A percentile compares a stretch with the other conserved stretches of the same genome.
Evolutionary conservation across 192 early-diverging fungal species (phyloP).

Genomic region (Gamsiella multidivaricata): DNA sequence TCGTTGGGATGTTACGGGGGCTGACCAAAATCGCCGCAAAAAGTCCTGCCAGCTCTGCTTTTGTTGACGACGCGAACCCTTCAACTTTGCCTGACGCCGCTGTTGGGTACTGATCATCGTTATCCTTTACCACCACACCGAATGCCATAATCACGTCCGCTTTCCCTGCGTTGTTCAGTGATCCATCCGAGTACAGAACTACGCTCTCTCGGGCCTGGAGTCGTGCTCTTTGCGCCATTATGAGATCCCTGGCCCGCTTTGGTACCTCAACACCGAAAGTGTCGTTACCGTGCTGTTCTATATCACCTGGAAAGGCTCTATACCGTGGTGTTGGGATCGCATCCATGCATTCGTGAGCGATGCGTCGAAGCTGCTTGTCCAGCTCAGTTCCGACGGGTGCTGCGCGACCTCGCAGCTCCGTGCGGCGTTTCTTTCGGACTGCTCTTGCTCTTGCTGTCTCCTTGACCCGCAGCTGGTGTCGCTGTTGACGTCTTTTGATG

Average conservation of each 20-base stretch:
- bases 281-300: too few species aligned
- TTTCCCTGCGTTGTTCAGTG: background rate
- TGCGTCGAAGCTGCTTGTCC: too few species aligned
- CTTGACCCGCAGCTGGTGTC: too few species aligned
- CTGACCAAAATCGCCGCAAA: conserved; percentile 5
- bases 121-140: background rate
- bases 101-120: background rate
- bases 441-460: too few species aligned
- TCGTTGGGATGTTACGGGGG: background rate
- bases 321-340: too few species aligned
- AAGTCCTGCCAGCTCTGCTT: conserved; percentile 20
- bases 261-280: too few species aligned
- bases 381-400: too few species aligned
- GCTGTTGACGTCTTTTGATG: too few species aligned
- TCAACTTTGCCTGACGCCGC: background rate
- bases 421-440: too few species aligned
- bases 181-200: conserved; percentile 7
- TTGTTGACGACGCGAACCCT: conserved; percentile 20
- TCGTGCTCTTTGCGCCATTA: background rate
- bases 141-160: conserved; percentile 1
- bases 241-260: background rate
- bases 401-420: too few species aligned
- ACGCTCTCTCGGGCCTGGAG: background rate
- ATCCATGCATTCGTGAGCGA: too few species aligned
- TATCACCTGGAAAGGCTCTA: too few species aligned